phyloP scores from a whole-genome alignment of 495 filamentous ascomycete genomes.

The Aeminium ludgeri region DNA sequence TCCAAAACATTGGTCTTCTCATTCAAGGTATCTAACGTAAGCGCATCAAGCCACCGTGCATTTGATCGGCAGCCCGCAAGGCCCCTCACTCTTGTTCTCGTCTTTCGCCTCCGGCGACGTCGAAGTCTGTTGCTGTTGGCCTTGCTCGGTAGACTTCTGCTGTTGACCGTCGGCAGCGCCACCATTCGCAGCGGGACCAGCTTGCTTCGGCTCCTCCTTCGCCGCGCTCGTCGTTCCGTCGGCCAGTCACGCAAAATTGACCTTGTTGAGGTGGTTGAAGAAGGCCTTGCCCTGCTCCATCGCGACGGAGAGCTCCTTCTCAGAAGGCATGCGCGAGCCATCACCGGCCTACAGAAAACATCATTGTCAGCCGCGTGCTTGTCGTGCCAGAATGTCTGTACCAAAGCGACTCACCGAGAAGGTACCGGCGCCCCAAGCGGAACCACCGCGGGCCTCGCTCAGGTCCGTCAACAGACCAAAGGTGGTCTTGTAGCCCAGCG shows the following conservation, averaged over 20 bases:
- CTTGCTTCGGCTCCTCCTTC: not conserved
- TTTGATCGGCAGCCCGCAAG: conserved; percentile 53
- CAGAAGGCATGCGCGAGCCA: conserved; percentile 64
- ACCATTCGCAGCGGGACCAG: conserved; percentile 2
- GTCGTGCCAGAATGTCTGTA: not conserved
- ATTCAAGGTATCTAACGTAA: conserved; percentile 5
- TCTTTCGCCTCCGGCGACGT: conserved; percentile 13
- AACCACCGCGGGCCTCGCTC: conserved; percentile 64
- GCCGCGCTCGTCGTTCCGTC: conserved; percentile 26
- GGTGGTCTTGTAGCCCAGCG: conserved; percentile 74
- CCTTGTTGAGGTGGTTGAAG: conserved; percentile 61
- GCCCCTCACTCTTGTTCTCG: conserved; percentile 32
- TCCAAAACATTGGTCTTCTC: not conserved
- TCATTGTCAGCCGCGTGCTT: conserved; percentile 1
- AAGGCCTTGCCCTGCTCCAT: conserved; percentile 70
- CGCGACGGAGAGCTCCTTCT: conserved; percentile 61
- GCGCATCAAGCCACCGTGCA: conserved; percentile 38
- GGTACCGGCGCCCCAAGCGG: conserved; percentile 88
- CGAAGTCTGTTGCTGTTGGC: conserved; percentile 12
- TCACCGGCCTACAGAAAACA: conserved; percentile 33
- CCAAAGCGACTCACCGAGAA: conserved; percentile 44
- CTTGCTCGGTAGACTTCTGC: conserved; percentile 2
- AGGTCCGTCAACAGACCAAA: conserved; percentile 54
- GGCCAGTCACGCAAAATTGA: conserved; percentile 67
- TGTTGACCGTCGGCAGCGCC: not conserved